Evolutionary conservation across 2,329 filamentous ascomycete genomes (phyloP), one percentile per base, ranked within the genome.

Genomic region (Pseudogymnoascus verrucosus): DNA sequence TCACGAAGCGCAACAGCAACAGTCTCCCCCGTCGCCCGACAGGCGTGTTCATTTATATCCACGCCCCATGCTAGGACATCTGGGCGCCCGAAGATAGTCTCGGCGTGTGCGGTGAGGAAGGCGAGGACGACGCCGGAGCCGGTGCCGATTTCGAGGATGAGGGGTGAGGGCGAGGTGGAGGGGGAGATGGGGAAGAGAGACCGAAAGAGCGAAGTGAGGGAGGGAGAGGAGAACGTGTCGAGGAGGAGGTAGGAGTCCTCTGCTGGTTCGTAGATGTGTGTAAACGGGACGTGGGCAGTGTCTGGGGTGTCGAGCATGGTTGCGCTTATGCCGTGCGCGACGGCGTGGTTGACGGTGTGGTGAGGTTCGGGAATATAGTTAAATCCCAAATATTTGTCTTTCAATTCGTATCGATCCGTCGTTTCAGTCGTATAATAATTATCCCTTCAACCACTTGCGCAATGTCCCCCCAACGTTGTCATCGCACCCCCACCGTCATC

Each of bases 221-320:
- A 74, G 0, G 79, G 65, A 1, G 87, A 89, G 0, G 93, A 93
- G 51, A 99, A 83, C 0, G 93, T 96, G 77, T 99, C 93, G 31
- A 99, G 85, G 60, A 99, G 84, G 51, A 99, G 84, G 74, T 91
- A 99, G 4, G 93, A 97, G 78, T 99, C 95, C 77, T 99, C 95
- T 10, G 93, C 89, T 37, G 95, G 95, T 73, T 97, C 93, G 77
- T 99, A 99, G 69, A 98, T 88, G 63, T 89, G 86, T 74, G 90
- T 85, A 77, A 93, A 96, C 63, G 89, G 85, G 65, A 98, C 90
- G 78, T 99, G 95, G 21, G 90, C 90, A 2, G 95, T 99, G 64
- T 91, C 90, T 12, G 95, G 95, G 0, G 95, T 99, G 8, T 93
- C 93, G 28, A 99, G 85, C 93, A 97, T 96, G 31, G 39, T 73